These are phyloP conservation scores for Colletotrichum navitas DNA, from an alignment of 2,329 filamentous ascomycete species.

Conservation along the genomic window DNA sequence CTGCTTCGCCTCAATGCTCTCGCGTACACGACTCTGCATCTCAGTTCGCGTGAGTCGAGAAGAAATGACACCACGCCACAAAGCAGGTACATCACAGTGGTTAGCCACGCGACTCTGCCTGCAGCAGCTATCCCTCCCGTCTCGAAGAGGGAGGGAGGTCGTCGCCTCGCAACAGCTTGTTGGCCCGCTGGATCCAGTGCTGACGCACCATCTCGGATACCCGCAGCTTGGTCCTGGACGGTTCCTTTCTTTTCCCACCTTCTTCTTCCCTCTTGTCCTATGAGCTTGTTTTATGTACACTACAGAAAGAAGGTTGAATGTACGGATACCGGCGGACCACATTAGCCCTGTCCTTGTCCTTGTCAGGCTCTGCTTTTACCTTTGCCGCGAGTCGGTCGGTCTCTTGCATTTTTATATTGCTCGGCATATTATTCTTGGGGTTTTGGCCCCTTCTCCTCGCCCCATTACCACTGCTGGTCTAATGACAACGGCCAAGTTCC, in stretches of 20 bases:
- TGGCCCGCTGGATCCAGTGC: not conserved
- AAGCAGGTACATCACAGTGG: conserved; percentile 37
- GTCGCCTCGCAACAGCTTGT: conserved; percentile 1
- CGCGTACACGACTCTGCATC: not conserved
- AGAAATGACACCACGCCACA: conserved; percentile 33
- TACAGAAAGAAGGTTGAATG: conserved; percentile 15
- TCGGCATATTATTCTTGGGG: not conserved
- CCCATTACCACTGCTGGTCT: conserved; percentile 1
- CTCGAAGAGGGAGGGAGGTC: conserved; percentile 23
- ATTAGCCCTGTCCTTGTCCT: conserved; percentile 29
- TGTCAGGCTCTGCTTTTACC: conserved; percentile 5
- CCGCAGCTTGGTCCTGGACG: not conserved
- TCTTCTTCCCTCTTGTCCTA: not conserved
- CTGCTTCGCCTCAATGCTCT: not conserved
- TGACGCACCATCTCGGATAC: conserved; percentile 3
- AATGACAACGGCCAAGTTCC: not conserved
- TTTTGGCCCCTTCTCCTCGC: not conserved
- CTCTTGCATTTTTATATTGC: conserved; percentile 21
- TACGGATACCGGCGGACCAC: not conserved
- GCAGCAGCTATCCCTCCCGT: conserved; percentile 3
- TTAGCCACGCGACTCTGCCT: conserved; percentile 38
- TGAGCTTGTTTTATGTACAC: conserved; percentile 32
- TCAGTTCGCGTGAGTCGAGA: conserved; percentile 33
- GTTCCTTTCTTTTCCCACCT: not conserved
- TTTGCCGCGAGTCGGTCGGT: conserved; percentile 31